Base-by-base conservation (phyloP, 2,329 filamentous ascomycete species). In the Pezicula neosporulosa region DNA sequence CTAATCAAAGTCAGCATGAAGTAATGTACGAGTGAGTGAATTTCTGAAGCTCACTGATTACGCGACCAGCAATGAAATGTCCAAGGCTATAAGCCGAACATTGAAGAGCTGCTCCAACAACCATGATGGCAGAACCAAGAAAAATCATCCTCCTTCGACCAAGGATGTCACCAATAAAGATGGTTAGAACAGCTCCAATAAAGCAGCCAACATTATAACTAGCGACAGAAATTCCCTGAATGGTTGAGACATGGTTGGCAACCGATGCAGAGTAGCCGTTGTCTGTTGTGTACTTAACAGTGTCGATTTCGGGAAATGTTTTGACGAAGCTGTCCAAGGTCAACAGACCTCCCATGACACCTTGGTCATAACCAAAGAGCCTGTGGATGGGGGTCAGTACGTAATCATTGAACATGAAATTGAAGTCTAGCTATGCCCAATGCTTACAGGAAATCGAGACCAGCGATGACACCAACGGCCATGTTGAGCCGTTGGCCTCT, bases 331-430 rank as follows among this genome's bases (percentile, higher is more conserved):
- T 56, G 48, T 47, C 53, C 57, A 90, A 75, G 3, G 86, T 89
- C 50, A 91, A 71, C 56, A 91, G 81, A 52, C 83, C 83, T 41
- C 84, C 86, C 78, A 87, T 89, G 12, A 89, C 85, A 65, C 86
- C 82, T 68, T 87, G 84, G 66, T 89, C 86, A 83, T 80, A 80
- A 43, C 77, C 77, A 56, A 80, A 75, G 18, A 73, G 68, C 39
- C 68, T 73, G 44, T 42, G 21, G 24, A 45, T 41, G 21, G 33
- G 6, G 15, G 15, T 19, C 15, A 15, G 28, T n/a, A 15, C n/a
- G 3, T 18, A 6, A 24, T 24, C 24, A 24, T 9, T 39, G 27
- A 28, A 12, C 24, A 15, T 42, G 15, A 16, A 46, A 45, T 68
- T 47, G 67, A 80, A 77, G 77, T 50, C 80, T 81, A 54, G 78